These are phyloP conservation scores for Phytophthora gonapodyides DNA, from an alignment of 352 stramenopile species.

Conservation along the genomic window DNA sequence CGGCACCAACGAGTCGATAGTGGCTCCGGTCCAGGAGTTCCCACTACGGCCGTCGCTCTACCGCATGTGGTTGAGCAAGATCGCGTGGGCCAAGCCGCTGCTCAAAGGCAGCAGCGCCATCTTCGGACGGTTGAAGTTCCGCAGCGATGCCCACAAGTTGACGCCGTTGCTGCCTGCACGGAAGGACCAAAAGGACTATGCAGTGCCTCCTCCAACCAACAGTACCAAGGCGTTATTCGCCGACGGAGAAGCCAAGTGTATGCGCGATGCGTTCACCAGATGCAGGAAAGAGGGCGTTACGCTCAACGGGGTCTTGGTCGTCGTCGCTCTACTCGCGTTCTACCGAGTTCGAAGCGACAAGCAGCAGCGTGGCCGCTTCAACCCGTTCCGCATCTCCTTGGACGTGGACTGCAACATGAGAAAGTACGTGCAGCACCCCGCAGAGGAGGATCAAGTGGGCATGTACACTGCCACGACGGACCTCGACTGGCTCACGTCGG, in stretches of 20 bases:
- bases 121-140: constrained; percentile 32
- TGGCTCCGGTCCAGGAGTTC: constrained; percentile 12
- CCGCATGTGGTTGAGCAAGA: constrained; percentile 34
- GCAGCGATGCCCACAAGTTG: constrained; percentile 32
- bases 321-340: constrained; percentile 37
- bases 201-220: constrained; percentile 30
- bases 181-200: constrained; percentile 41
- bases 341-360: constrained; percentile 30
- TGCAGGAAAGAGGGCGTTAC: constrained; percentile 50
- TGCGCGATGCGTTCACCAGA: constrained; percentile 31
- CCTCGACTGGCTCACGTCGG: constrained; percentile 32
- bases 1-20: constrained; percentile 1
- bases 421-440: constrained; percentile 35
- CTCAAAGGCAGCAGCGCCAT: constrained; percentile 33
- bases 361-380: constrained; percentile 32
- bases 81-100: constrained; percentile 30
- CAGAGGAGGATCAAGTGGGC: constrained; percentile 41
- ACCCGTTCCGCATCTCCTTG: constrained; percentile 48
- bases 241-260: constrained; percentile 37
- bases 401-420: constrained; percentile 56
- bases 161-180: constrained; percentile 28
- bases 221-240: constrained; percentile 47
- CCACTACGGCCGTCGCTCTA: constrained; percentile 41
- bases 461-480: constrained; percentile 37
- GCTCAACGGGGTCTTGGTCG: constrained; percentile 41